These are phyloP conservation scores for Quercus suber DNA, from an alignment of 306 rosid genomes.

Conservation along the genomic window DNA sequence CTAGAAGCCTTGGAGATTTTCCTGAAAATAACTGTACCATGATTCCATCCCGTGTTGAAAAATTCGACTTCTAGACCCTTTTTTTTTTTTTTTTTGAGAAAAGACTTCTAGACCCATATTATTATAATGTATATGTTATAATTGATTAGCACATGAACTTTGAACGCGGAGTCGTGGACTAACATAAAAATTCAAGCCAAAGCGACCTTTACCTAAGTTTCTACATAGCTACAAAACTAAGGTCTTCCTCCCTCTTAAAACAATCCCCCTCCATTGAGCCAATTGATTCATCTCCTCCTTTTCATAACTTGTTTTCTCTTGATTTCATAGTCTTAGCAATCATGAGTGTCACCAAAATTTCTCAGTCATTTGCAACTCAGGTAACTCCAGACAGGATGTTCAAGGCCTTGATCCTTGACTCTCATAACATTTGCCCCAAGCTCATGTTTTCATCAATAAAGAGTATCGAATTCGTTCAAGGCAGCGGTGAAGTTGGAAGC, in stretches of 20 bases:
- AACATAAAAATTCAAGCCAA: background rate
- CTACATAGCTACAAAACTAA: background rate
- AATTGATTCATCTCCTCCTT: background rate
- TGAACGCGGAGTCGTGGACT: background rate
- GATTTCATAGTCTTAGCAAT: background rate
- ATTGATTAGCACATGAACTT: background rate
- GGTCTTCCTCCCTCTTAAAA: background rate
- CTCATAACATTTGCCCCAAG: conserved; percentile 41
- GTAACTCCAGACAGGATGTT: conserved; percentile 52
- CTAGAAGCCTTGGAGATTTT: background rate
- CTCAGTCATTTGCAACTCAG: conserved; percentile 29
- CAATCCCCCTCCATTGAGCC: background rate
- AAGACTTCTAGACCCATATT: background rate
- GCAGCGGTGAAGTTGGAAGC: conserved; percentile 45
- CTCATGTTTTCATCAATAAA: conserved; percentile 43
- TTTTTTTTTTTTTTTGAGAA: too few species aligned
- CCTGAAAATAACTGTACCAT: background rate
- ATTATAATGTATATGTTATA: background rate
- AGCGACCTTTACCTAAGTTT: background rate
- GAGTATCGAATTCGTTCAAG: conserved; percentile 43
- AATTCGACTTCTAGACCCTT: background rate
- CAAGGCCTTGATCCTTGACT: conserved; percentile 51
- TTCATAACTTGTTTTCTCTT: background rate
- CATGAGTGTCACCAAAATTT: conserved; percentile 33
- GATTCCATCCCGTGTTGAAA: conserved; percentile 2